Base-by-base conservation (phyloP, 345 rosid species). In the Hirschfeldia incana region DNA sequence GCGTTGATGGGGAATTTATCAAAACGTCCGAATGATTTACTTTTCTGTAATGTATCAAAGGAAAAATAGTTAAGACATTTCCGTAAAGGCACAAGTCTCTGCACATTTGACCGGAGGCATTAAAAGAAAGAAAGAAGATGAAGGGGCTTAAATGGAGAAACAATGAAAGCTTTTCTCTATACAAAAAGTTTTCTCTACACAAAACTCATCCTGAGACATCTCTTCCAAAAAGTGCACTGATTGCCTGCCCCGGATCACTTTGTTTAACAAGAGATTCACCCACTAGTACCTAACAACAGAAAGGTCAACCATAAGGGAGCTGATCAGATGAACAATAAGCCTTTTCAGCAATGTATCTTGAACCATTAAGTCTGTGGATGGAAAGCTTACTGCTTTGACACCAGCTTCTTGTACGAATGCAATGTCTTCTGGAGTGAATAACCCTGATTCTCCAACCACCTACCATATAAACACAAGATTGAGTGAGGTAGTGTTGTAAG, bases 381-480 rank as follows among this genome's bases (percentile, higher is more conserved):
- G 3, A 29, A 70, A 79, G 79, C 94, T 87, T 86, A 95, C 98
- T 27, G 97, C 99, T 85, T 86, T 84, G 44, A 87, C 93, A n/a
- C 99, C 98, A 4, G 98, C 97, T 81, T 90, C 97, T 83, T 95
- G 98, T 26, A 93, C 97, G 63, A 83, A 89, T 12, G 90, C 85
- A n/a, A 95, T 85, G 74, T 95, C 93, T 53, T 91, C 86, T 0
- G 94, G 91, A 74, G 94, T 88, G 78, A 93, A 93, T 49, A 95
- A 81, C 51, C 97, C 97, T 36, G 97, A 93, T 75, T 95, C 98
- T 74, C 98, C 97, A 46, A 95, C 97, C 21, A 91, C 96, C 99
- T 95, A 75, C 65, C 77, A 64, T 17, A 37, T 62, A 44, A 79
- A 63, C 13, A 82, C 53, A 75, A 21, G 73, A 21, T 65, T 68